phyloP scores from a whole-genome alignment of 2,329 filamentous ascomycete species.

The Sporothrix brasiliensis region DNA sequence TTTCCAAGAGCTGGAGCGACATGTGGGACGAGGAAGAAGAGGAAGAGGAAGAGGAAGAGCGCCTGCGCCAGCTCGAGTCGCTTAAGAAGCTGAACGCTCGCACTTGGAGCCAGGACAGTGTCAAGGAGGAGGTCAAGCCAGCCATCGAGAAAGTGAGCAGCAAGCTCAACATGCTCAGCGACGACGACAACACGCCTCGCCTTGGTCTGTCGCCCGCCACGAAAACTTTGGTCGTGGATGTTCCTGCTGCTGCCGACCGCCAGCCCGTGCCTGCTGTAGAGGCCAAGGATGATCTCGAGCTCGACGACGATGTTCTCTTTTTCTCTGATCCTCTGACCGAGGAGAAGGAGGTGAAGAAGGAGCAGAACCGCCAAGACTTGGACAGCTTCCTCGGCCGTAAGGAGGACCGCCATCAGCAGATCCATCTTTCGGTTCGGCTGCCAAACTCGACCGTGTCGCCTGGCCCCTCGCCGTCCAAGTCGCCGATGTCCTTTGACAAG shows the following conservation, averaged over 20 bases:
- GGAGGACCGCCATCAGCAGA: slow-evolving; percentile 40
- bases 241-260: slow-evolving; percentile 45
- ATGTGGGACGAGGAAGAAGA: slow-evolving; percentile 93
- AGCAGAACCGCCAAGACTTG: slow-evolving; percentile 40
- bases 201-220: slow-evolving; percentile 49
- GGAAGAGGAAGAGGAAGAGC: slow-evolving; percentile 70
- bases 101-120: slow-evolving; percentile 78
- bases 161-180: slow-evolving; percentile 39
- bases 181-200: slow-evolving; percentile 51
- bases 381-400: slow-evolving; percentile 35
- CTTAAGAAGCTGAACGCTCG: slow-evolving; percentile 71
- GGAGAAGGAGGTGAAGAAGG: slow-evolving; percentile 42
- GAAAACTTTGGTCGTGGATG: slow-evolving; percentile 46
- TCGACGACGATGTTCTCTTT: slow-evolving; percentile 70
- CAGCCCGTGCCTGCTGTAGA: slow-evolving; percentile 40
- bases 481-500: slow-evolving; percentile 71
- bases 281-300: slow-evolving; percentile 62
- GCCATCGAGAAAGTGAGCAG: slow-evolving; percentile 33
- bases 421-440: slow-evolving; percentile 64
- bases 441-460: slow-evolving; percentile 44
- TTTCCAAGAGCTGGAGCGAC: slow-evolving; percentile 99
- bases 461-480: slow-evolving; percentile 41
- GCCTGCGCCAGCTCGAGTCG: slow-evolving; percentile 59
- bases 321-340: slow-evolving; percentile 64
- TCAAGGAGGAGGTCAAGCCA: slow-evolving; percentile 37